phyloP scores from a whole-genome alignment of 192 early-diverging fungal species.

The Mortierella alpina region DNA sequence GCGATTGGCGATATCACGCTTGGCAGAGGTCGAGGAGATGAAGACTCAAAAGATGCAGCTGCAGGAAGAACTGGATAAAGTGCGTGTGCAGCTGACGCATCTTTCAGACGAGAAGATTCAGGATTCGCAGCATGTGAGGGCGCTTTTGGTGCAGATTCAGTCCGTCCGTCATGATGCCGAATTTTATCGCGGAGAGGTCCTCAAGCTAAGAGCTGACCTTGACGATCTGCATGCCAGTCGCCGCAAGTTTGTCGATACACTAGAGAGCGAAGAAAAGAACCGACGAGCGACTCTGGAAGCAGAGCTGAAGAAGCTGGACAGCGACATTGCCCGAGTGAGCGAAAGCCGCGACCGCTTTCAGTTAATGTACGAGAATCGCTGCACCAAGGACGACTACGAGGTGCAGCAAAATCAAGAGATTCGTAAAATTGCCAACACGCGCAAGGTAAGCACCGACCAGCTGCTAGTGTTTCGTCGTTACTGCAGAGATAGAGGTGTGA shows the following conservation, averaged over 20 bases:
- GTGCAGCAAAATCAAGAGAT: conserved; percentile 58
- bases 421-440: conserved; percentile 55
- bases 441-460: conserved; percentile 28
- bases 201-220: conserved; percentile 21
- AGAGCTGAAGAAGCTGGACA: conserved; percentile 40
- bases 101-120: conserved; percentile 37
- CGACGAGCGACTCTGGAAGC: conserved; percentile 32
- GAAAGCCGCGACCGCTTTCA: conserved; percentile 42
- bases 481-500: too few relatives aligned
- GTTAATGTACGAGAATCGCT: conserved; percentile 43
- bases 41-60: conserved; percentile 12
- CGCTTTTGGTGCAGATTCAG: conserved; percentile 28
- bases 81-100: conserved; percentile 17
- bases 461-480: too few relatives aligned
- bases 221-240: conserved; percentile 35
- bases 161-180: conserved; percentile 22
- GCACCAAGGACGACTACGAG: conserved; percentile 47
- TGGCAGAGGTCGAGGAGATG: conserved; percentile 37
- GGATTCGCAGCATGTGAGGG: conserved; percentile 30
- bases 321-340: conserved; percentile 31
- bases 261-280: conserved; percentile 40
- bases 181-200: conserved; percentile 2
- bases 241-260: conserved; percentile 33
- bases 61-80: conserved; percentile 32
- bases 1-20: conserved; percentile 18